A percentile compares a stretch with the other conserved stretches of the same genome.
Conservation (phyloP, 352 stramenopile species). For the Pythium brachiatum region DNA sequence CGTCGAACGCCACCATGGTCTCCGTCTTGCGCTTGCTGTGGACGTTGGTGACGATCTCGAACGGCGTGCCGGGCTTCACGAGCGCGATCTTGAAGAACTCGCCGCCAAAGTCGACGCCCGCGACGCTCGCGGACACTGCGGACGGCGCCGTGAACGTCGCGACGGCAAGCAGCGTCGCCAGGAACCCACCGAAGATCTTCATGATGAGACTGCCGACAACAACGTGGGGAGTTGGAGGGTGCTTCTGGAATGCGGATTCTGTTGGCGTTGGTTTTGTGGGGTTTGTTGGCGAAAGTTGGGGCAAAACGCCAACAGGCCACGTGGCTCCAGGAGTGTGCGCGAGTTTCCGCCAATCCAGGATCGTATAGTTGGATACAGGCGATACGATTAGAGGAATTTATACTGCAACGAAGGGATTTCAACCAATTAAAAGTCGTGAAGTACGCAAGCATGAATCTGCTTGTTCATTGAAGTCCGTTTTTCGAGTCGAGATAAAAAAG, state of each 20-base stretch:
- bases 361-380: background rate
- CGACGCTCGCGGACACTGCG: conserved; percentile 50
- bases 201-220: background rate
- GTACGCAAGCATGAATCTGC: conserved; percentile 11
- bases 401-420: background rate
- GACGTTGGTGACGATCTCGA: conserved; percentile 98
- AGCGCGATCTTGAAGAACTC: conserved; percentile 88
- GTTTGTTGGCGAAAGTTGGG: background rate
- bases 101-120: conserved; percentile 95
- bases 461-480: conserved; percentile 11
- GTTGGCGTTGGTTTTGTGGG: background rate
- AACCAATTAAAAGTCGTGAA: conserved; percentile 5
- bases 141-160: conserved; percentile 13
- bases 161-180: conserved; percentile 29
- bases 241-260: conserved; percentile 10
- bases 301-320: conserved; percentile 17
- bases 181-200: conserved; percentile 18
- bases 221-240: background rate
- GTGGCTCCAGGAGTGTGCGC: conserved; percentile 6
- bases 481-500: conserved; percentile 8
- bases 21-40: conserved; percentile 98
- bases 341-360: conserved; percentile 10
- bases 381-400: background rate
- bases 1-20: conserved; percentile 90
- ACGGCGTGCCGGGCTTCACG: conserved; percentile 91